These are phyloP conservation scores for Rhodamnia argentea DNA, from an alignment of 345 rosid species.

Conservation along the genomic window DNA sequence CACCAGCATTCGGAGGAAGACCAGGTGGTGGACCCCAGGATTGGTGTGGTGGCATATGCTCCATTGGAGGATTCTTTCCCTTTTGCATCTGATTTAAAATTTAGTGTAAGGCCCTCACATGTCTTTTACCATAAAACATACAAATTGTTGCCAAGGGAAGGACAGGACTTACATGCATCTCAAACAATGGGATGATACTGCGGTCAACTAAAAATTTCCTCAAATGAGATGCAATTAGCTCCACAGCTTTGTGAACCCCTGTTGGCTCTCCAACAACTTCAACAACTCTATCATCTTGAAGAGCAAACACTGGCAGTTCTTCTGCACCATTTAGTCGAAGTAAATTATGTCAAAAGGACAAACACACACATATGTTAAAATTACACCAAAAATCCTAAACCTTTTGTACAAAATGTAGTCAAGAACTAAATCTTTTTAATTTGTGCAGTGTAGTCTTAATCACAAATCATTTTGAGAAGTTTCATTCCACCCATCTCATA, in stretches of 20 bases:
- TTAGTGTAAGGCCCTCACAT: not conserved
- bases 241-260: slow-evolving; percentile 84
- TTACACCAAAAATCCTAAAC: not conserved
- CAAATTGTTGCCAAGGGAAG: not conserved
- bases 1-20: slow-evolving; percentile 53
- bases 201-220: slow-evolving; percentile 97
- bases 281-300: slow-evolving; percentile 97
- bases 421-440: not conserved
- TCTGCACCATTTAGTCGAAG: slow-evolving; percentile 37
- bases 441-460: not conserved
- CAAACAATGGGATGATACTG: slow-evolving; percentile 83
- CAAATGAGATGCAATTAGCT: slow-evolving; percentile 90
- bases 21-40: slow-evolving; percentile 94
- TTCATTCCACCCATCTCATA: not conserved
- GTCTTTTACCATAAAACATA: not conserved
- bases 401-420: not conserved
- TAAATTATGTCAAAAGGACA: not conserved
- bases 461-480: not conserved
- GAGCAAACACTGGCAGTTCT: slow-evolving; percentile 88
- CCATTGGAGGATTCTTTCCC: slow-evolving; percentile 56
- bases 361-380: not conserved
- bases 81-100: slow-evolving; percentile 59
- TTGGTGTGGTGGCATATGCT: slow-evolving; percentile 86
- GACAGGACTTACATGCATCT: slow-evolving; percentile 54
- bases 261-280: slow-evolving; percentile 83